Conservation (phyloP, 2,329 filamentous ascomycete species). For the Trichocomaceae sp. region DNA sequence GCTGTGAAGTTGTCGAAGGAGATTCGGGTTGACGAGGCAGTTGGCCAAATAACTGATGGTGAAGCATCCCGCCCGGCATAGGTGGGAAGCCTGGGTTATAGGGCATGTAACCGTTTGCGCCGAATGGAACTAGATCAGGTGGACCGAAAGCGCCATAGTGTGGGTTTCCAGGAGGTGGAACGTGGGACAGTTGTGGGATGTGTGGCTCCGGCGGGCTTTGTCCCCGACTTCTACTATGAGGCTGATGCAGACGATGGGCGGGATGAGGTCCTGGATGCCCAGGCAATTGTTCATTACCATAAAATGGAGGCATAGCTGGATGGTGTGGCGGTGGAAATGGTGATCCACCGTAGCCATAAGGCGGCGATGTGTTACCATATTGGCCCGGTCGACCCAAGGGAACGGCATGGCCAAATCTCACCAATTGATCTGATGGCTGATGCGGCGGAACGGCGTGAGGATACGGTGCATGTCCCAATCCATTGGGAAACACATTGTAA, state of each 20-base stretch:
- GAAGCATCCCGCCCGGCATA: conserved; percentile 30
- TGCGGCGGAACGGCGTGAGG: conserved; percentile 21
- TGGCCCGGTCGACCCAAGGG: conserved; percentile 20
- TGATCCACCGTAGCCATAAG: conserved; percentile 24
- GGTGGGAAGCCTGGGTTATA: conserved; percentile 30
- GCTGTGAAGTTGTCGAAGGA: conserved; percentile 24
- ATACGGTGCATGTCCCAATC: conserved; percentile 22
- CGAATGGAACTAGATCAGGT: conserved; percentile 36
- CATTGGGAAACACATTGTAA: conserved; percentile 29
- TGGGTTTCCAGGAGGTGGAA: conserved; percentile 23
- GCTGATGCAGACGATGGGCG: conserved; percentile 17
- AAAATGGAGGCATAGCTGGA: conserved; percentile 22
- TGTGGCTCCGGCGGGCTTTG: conserved; percentile 26
- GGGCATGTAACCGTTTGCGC: conserved; percentile 27
- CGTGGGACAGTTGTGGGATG: conserved; percentile 20
- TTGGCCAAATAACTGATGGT: conserved; percentile 30
- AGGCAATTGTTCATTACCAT: conserved; percentile 23
- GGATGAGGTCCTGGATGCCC: conserved; percentile 23
- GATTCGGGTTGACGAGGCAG: conserved; percentile 19
- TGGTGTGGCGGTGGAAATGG: conserved; percentile 24
- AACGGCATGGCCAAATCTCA: conserved; percentile 25
- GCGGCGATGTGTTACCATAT: conserved; percentile 22
- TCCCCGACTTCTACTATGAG: conserved; percentile 23
- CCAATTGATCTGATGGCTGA: conserved; percentile 28
- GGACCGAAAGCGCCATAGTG: conserved; percentile 28